Evolutionary conservation across 1,139 yeast species (phyloP).

Genomic region (Diutina neorugosa): DNA sequence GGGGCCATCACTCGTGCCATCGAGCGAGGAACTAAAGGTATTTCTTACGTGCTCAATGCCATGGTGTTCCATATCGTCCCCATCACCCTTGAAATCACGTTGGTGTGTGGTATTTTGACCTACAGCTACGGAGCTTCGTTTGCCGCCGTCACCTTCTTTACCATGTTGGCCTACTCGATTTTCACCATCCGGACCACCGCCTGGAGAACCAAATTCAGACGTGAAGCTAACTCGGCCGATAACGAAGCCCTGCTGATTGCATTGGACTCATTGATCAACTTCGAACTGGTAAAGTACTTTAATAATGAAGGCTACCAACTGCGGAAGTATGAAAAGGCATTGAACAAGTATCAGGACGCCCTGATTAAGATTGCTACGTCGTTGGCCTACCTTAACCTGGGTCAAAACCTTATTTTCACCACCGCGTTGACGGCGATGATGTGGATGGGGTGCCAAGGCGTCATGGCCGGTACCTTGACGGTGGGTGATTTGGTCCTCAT

Average conservation of each 20-base stretch:
- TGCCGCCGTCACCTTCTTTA: slow-evolving; percentile 78
- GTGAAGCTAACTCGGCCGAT: slow-evolving; percentile 89
- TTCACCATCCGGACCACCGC: slow-evolving; percentile 90
- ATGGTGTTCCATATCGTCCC: slow-evolving; percentile 97
- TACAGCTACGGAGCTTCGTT: slow-evolving; percentile 83
- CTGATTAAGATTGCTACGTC: slow-evolving; percentile 88
- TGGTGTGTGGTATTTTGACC: slow-evolving; percentile 88
- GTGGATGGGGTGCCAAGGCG: slow-evolving; percentile 98
- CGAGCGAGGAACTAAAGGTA: slow-evolving; percentile 96
- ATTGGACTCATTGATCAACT: slow-evolving; percentile 84
- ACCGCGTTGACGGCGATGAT: slow-evolving; percentile 91
- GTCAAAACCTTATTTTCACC: slow-evolving; percentile 87
- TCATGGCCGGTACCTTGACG: slow-evolving; percentile 65
- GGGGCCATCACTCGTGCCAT: slow-evolving; percentile 95
- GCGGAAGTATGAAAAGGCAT: slow-evolving; percentile 66
- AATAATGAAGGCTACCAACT: slow-evolving; percentile 79
- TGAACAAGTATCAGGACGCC: slow-evolving; percentile 66
- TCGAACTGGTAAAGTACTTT: slow-evolving; percentile 89
- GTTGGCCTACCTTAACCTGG: slow-evolving; percentile 78
- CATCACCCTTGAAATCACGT: slow-evolving; percentile 77
- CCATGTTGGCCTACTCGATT: slow-evolving; percentile 77
- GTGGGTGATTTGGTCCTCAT: slow-evolving; percentile 96
- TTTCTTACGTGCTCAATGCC: slow-evolving; percentile 81
- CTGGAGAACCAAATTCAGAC: slow-evolving; percentile 89
- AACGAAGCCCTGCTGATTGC: slow-evolving; percentile 92